These are phyloP conservation scores for Phytophthora aleatoria DNA, from an alignment of 352 stramenopile genomes.

Conservation along the genomic window DNA sequence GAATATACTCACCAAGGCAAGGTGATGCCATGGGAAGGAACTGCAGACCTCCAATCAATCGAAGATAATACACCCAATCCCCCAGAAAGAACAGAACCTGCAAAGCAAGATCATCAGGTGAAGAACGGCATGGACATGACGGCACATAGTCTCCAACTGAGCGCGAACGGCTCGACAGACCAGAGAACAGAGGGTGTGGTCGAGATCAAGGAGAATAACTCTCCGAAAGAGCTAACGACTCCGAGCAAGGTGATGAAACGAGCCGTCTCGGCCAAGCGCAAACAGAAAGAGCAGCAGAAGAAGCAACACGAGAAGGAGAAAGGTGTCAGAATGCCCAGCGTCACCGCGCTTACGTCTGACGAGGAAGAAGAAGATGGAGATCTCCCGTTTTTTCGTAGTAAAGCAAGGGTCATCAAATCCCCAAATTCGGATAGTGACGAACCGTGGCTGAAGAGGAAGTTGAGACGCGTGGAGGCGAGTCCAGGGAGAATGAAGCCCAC, in stretches of 20 bases:
- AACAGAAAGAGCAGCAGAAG: background rate
- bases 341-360: background rate
- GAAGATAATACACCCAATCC: background rate
- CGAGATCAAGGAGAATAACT: background rate
- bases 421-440: conserved; percentile 1
- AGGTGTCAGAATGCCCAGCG: background rate
- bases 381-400: background rate
- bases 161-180: background rate
- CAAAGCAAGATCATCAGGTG: background rate
- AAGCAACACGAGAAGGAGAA: background rate
- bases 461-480: conserved; percentile 6
- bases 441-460: conserved; percentile 11
- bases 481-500: background rate
- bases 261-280: background rate
- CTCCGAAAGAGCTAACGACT: background rate
- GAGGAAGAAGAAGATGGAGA: conserved; percentile 7
- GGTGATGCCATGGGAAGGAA: conserved; percentile 1
- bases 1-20: background rate
- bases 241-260: conserved; percentile 8
- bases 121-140: no score
- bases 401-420: no score
- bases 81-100: background rate
- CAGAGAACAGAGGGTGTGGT: conserved; percentile 5
- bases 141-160: no score
- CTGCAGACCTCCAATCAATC: conserved; percentile 1